Base-by-base conservation (phyloP, 2,329 filamentous ascomycete genomes). In the Diatrype stigma region DNA sequence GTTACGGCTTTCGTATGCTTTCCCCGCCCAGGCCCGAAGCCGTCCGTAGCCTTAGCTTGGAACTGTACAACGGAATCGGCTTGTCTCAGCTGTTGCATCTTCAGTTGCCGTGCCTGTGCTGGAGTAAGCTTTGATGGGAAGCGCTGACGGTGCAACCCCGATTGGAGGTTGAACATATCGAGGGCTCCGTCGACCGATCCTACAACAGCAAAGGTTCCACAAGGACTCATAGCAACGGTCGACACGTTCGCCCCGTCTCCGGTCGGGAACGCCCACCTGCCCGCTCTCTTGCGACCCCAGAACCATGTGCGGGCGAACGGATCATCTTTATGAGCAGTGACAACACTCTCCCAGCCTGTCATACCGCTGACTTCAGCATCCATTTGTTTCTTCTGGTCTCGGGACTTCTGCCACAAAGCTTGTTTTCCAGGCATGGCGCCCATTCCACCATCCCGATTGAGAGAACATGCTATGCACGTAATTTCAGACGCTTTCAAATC, bases 101-200 rank as follows among this genome's bases (percentile, higher is more conserved):
- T 89, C 46, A 92, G 68, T 65, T 89, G 87, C 58, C 87, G 85
- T 2, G 89, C 87, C 70, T 96, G 90, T 0, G 84, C 82, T 2
- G 87, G 87, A 1, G 87, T 92, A 44, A 95, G 70, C 42, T 81
- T 82, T 8, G 90, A 85, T 0, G 94, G 94, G 68, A 96, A 99
- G 17, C 87, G 84, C 63, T 95, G 90, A 51, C 93, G 85, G 68
- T 95, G 90, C 19, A 86, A 76, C 42, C 94, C 94, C 42, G 94
- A 97, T 68, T 99, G 94, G 52, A 99, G 75, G 67, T 99, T 99
- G 80, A 89, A 97, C 87, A 96, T 93, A 67, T 96, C 91, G 50
- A 99, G 85, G 32, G 84, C 82, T 40, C 94, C 94, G 35, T 80
- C 84, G 28, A 83, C 84, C 1, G 93, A 96, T 1, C 94, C 94